These are phyloP conservation scores for Metarhizium sp. DNA, from an alignment of 2,329 filamentous ascomycete species.

Conservation along the genomic window DNA sequence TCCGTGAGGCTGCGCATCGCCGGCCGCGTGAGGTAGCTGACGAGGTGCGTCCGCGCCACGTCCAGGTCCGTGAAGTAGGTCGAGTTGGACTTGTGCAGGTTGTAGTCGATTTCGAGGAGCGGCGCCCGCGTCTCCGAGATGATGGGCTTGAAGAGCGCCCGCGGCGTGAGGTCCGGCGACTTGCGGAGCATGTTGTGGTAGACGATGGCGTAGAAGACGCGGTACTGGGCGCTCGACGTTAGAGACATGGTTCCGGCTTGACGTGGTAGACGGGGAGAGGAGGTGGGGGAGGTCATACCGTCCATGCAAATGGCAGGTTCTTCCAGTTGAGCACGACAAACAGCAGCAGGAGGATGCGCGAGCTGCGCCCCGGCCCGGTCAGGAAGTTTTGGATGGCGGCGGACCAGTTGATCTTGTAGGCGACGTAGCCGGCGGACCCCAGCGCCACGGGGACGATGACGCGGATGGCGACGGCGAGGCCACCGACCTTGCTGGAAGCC, in stretches of 20 bases:
- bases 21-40: slow-evolving; percentile 56
- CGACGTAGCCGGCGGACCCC: slow-evolving; percentile 36
- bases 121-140: slow-evolving; percentile 59
- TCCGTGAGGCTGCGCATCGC: slow-evolving; percentile 9
- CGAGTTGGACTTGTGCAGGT: slow-evolving; percentile 72
- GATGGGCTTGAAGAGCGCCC: slow-evolving; percentile 64
- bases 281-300: slow-evolving; percentile 39
- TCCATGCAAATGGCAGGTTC: slow-evolving; percentile 67
- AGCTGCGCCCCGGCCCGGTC: slow-evolving; percentile 44
- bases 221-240: slow-evolving; percentile 31
- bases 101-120: slow-evolving; percentile 75
- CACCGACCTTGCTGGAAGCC: slow-evolving; percentile 20
- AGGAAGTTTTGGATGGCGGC: slow-evolving; percentile 32
- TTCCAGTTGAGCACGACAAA: slow-evolving; percentile 61
- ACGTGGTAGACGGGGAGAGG: too few species aligned
- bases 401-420: slow-evolving; percentile 34
- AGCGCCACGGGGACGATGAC: slow-evolving; percentile 32
- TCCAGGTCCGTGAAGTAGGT: slow-evolving; percentile 88
- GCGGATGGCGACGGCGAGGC: slow-evolving; percentile 24
- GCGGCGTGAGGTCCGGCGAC: slow-evolving; percentile 39
- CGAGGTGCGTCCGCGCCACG: slow-evolving; percentile 70
- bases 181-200: slow-evolving; percentile 43
- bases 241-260: neutral
- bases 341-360: slow-evolving; percentile 41
- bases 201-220: slow-evolving; percentile 48